phyloP scores from a whole-genome alignment of 2,329 filamentous ascomycete species.

The Acrocalymma vagum region DNA sequence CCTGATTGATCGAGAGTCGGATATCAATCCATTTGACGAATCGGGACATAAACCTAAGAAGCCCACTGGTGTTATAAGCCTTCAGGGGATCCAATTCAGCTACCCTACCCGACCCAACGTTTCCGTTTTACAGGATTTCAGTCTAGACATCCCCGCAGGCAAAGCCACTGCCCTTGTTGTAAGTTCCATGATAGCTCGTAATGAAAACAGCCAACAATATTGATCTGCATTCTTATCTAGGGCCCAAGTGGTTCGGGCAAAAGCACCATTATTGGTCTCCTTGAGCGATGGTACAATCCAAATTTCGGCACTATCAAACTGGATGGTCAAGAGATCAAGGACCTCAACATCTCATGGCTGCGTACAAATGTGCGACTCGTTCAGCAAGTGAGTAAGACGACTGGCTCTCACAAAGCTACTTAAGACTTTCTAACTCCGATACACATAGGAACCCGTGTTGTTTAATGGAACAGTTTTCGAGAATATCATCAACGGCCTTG shows the following conservation, averaged over 20 bases:
- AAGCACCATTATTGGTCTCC: constrained; percentile 87
- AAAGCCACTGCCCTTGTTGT: constrained; percentile 92
- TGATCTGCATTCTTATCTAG: constrained; percentile 65
- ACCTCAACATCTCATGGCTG: constrained; percentile 1
- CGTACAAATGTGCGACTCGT: constrained; percentile 58
- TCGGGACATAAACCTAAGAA: constrained; percentile 10
- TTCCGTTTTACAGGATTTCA: constrained; percentile 65
- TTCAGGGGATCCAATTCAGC: no score
- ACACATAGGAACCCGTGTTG: constrained; percentile 65
- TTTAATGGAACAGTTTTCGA: constrained; percentile 85
- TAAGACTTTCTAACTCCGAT: no score
- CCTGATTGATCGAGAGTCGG: constrained; percentile 15
- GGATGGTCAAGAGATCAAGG: constrained; percentile 70
- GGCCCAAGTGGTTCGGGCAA: constrained; percentile 87
- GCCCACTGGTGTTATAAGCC: background rate
- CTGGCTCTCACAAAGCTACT: no score
- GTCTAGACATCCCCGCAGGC: constrained; percentile 78
- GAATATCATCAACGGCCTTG: constrained; percentile 82
- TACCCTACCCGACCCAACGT: constrained; percentile 58
- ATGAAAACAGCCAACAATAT: constrained; percentile 59
- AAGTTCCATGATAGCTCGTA: constrained; percentile 71
- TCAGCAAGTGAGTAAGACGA: constrained; percentile 71
- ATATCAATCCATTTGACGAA: constrained; percentile 17
- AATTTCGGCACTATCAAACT: constrained; percentile 73
- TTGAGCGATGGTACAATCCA: constrained; percentile 92